Base-by-base conservation (phyloP, 768 basidiomycete genomes). In the Nidularia pulvinata region DNA sequence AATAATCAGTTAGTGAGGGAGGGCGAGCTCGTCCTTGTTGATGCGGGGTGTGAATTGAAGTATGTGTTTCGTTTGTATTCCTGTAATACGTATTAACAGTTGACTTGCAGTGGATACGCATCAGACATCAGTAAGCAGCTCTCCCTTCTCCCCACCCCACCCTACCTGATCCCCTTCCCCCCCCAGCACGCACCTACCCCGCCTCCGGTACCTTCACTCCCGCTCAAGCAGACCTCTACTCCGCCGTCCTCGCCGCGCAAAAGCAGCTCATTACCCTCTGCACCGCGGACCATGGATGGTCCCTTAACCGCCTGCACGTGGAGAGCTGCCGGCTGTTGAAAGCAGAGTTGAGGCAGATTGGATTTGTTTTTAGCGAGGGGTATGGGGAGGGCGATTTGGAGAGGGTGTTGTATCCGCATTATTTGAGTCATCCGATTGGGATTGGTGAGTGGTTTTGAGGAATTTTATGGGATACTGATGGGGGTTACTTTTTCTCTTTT, bases 11-110 rank as follows among this genome's bases (percentile, higher is more conserved):
- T 89, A 16, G 69, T 95, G 7, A 74, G 78, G 39, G 70, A 83
- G 1, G 83, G 77, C 16, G 95, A 98, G 60, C 74, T 93, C 59
- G 75, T 97, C 13, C 78, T 97, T 10, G 83, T 98, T 50, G 95
- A 98, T 57, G 95, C 94, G 1, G 95, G 93, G 44, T 95, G 94
- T 62, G 94, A 96, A 78, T 91, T 84, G 72, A 89, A 93, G 92
- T 93, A 50, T 51, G 82, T 65, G 42, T 22, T 32, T 47, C 30
- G 7, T 36, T 51, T 44, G 32, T 19, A 19, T 30, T 33, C 53
- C 35, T 33, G 51, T 16, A 44, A 35, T 56, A 53, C 11, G 11
- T n/a, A 46, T 51, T 9, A 53, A 47, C 39, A 25, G 25, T 33
- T 48, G 6, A 14, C 4, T 33, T 30, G 6, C 59, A 93, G 91